A percentile compares a stretch with the other conserved stretches of the same genome.
Conservation (phyloP, 192 early-diverging fungal species). For the Linnemannia elongata region DNA sequence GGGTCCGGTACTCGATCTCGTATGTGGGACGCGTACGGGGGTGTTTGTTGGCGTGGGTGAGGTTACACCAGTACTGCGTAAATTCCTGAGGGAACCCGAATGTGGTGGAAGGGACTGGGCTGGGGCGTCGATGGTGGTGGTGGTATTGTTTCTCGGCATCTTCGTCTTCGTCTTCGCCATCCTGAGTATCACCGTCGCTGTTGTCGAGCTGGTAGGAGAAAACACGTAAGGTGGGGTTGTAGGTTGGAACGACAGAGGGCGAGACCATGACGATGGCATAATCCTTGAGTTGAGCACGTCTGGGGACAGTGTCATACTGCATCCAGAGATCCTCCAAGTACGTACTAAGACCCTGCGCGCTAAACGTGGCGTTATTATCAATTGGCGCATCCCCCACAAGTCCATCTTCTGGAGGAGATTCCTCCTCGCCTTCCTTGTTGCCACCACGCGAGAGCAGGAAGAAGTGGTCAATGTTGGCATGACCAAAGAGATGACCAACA, state of each 20-base stretch:
- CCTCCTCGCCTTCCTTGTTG: conserved; percentile 3
- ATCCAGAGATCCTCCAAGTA: conserved; percentile 41
- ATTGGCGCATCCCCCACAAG: conserved; percentile 34
- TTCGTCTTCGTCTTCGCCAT: not conserved
- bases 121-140: not conserved
- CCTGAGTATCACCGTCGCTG: not conserved
- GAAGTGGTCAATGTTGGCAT: conserved; percentile 71
- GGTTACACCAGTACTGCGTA: conserved; percentile 60
- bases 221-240: conserved; percentile 65
- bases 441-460: conserved; percentile 59
- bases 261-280: conserved; percentile 61
- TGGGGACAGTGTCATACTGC: conserved; percentile 48
- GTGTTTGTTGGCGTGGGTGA: conserved; percentile 56
- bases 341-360: not conserved
- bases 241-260: conserved; percentile 71
- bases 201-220: conserved; percentile 58
- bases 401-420: conserved; percentile 48
- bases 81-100: conserved; percentile 56
- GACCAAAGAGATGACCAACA: conserved; percentile 69
- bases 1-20: conserved; percentile 61
- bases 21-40: conserved; percentile 17
- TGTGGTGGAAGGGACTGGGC: not conserved
- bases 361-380: conserved; percentile 11
- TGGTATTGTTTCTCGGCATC: not conserved
- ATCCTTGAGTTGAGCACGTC: not conserved